Percentiles rank a stretch among this genome's conserved stretches.
phyloP scores from a whole-genome alignment of 1,284 basidiomycete species.

The Bondarzewia mesenterica region DNA sequence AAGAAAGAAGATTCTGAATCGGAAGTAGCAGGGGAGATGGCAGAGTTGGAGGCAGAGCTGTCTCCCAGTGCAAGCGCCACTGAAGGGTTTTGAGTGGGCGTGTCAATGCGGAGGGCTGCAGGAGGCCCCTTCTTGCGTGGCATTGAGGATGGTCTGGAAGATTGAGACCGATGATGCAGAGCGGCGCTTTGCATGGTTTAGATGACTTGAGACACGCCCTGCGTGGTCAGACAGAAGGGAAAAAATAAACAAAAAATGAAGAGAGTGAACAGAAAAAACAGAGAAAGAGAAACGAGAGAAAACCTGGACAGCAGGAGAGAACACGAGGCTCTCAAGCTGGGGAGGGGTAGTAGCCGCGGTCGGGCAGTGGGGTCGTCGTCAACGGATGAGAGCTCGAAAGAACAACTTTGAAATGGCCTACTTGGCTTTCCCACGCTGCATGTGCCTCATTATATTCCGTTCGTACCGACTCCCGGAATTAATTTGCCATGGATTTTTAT shows the following conservation, averaged over 20 bases:
- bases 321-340: conserved; percentile 1
- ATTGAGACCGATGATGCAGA: conserved; percentile 18
- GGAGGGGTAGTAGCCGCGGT: conserved; percentile 4
- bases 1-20: conserved; percentile 42
- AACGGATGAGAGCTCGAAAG: neutral
- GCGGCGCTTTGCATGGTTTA: conserved; percentile 26
- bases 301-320: neutral
- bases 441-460: neutral
- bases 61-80: conserved; percentile 42
- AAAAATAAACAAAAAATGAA: conserved; percentile 20
- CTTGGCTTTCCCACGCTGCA: neutral
- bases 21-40: conserved; percentile 44
- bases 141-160: conserved; percentile 18
- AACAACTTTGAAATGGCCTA: neutral
- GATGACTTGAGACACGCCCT: conserved; percentile 28
- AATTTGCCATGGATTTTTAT: too few species aligned
- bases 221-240: conserved; percentile 36
- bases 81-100: conserved; percentile 37
- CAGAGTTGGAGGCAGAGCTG: conserved; percentile 34
- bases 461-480: too few species aligned
- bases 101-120: conserved; percentile 50
- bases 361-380: neutral
- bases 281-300: conserved; percentile 7
- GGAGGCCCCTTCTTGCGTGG: conserved; percentile 50
- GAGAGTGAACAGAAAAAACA: conserved; percentile 19